A percentile compares a stretch with the other conserved stretches of the same genome.
Conservation (phyloP, 2,329 filamentous ascomycete genomes). For the Waltergamsia citrina region DNA sequence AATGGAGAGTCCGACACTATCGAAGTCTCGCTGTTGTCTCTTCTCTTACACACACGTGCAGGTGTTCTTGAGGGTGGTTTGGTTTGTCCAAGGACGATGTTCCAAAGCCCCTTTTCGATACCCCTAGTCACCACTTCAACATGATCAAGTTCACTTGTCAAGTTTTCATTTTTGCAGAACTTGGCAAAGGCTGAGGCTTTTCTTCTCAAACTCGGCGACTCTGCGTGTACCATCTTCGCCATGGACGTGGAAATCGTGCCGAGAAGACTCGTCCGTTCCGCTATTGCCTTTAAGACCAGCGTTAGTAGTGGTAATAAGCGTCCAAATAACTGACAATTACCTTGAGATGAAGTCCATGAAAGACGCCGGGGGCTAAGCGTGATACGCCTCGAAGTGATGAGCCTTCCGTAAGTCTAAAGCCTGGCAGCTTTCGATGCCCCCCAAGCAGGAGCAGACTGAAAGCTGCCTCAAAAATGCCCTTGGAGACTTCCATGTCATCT, state of each 20-base stretch:
- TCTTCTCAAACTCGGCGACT: conserved; percentile 22
- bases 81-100: conserved; percentile 1
- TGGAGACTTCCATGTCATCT: background rate
- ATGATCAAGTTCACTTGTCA: background rate
- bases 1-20: too few relatives aligned
- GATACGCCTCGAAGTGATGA: conserved; percentile 12
- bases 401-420: conserved; percentile 10
- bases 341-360: conserved; percentile 23
- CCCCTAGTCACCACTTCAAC: conserved; percentile 3
- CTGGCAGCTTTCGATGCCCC: conserved; percentile 10
- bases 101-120: conserved; percentile 4
- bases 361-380: conserved; percentile 22
- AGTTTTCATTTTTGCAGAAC: background rate
- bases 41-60: too few relatives aligned
- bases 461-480: conserved; percentile 7
- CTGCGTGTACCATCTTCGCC: conserved; percentile 19
- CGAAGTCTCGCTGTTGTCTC: too few relatives aligned
- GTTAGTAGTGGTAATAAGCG: background rate
- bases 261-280: conserved; percentile 14
- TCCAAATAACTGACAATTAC: conserved; percentile 11
- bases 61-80: too few relatives aligned
- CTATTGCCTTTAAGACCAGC: conserved; percentile 11
- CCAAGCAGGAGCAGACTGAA: conserved; percentile 15
- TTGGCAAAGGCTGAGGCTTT: conserved; percentile 11
- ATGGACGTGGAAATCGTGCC: conserved; percentile 19